Evolutionary conservation across 2,329 filamentous ascomycete genomes (phyloP), one percentile per base, ranked within the genome.

Genomic region (Scytalidium sp.): DNA sequence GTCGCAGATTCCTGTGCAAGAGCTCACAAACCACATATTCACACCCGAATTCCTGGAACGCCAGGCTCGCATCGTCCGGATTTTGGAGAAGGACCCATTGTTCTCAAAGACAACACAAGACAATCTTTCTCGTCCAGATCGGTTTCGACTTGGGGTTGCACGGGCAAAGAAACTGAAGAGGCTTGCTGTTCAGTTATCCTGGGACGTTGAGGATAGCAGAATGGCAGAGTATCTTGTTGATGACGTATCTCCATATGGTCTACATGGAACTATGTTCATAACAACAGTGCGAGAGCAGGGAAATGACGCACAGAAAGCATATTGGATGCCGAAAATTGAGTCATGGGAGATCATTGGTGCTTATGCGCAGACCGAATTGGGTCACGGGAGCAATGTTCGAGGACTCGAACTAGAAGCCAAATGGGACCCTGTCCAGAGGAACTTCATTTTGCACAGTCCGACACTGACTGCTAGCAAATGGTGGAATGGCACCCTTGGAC

Each of bases 401-500:
- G 75, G 75, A 0, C 56, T 79, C 11, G 75, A 79, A 52, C 72
- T 71, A 13, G 62, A 71, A 43, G 75, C 75, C 1, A 70, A 63
- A 25, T 79, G 73, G 71, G 70, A 77, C 55, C 64, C 64, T 1
- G 56, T 64, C 21, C 64, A 63, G 5, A 72, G 73, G 51, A 69
- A 75, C 27, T 79, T 79, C 50, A 64, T 74, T 25, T 65, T 79
- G 13, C 74, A 78, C 59, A 78, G 74, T 53, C 76, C 76, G 10
- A 73, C 72, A 21, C 59, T 79, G 19, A 78, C 75, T 1, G 72
- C 76, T 2, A 76, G 71, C 56, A 79, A 79, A 61, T 79, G 74
- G 75, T 79, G 76, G 75, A 78, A 79, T 59, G 76, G 75, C 1
- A 70, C 70, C 1, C 68, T 79, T 64, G 75, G 75, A 2, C 65